Evolutionary conservation across 2,329 filamentous ascomycete genomes (phyloP).

Genomic region (Cladophialophora immunda): DNA sequence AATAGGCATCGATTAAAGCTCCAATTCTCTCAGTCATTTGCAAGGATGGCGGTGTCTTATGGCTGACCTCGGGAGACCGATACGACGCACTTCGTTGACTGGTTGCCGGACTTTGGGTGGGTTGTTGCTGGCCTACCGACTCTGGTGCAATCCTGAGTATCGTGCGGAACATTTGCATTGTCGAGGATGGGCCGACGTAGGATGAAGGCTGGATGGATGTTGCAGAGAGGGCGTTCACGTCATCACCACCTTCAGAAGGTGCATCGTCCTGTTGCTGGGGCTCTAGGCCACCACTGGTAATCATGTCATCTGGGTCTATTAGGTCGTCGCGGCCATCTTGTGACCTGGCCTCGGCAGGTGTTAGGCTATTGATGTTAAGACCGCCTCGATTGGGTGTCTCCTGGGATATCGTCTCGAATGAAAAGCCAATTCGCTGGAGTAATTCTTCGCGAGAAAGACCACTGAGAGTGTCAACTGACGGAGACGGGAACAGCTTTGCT

Average conservation of each 20-base stretch:
- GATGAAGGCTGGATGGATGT: conserved; percentile 22
- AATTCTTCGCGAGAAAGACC: conserved; percentile 22
- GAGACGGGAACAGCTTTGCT: conserved; percentile 22
- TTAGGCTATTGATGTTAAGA: background rate
- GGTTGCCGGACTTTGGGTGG: conserved; percentile 13
- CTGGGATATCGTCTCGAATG: background rate
- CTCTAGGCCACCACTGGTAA: background rate
- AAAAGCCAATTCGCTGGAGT: conserved; percentile 12
- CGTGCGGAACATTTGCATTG: conserved; percentile 30
- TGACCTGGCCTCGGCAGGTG: background rate
- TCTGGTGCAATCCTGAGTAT: conserved; percentile 28
- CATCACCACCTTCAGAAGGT: conserved; percentile 21
- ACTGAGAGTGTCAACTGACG: conserved; percentile 16
- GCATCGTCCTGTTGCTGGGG: conserved; percentile 2
- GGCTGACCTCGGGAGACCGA: conserved; percentile 9
- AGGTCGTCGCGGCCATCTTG: background rate
- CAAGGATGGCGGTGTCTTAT: conserved; percentile 7
- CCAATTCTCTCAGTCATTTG: conserved; percentile 15
- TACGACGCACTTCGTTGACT: conserved; percentile 17
- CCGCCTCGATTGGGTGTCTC: background rate
- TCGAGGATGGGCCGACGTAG: conserved; percentile 29
- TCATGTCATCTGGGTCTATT: background rate
- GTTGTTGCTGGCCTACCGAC: conserved; percentile 7
- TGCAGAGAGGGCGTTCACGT: conserved; percentile 27
- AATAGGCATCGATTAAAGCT: conserved; percentile 38